Evolutionary conservation across 345 rosid species (phyloP), one percentile per base, ranked within the genome.

Genomic region (Orychophragmus violaceus): DNA sequence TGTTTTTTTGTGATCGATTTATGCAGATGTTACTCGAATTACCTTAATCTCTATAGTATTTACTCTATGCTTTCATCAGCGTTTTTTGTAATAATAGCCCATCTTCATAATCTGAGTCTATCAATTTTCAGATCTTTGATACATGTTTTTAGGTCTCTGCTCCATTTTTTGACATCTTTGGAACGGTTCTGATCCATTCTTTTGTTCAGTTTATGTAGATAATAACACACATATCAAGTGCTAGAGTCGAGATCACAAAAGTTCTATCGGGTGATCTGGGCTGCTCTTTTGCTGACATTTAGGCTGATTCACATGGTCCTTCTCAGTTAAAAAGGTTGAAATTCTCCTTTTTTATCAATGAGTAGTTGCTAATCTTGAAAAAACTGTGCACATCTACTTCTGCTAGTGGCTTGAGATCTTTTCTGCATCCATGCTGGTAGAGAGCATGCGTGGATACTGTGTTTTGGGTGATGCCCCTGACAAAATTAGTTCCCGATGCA

Each of bases 381-480:
- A 6, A 29, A 6, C 25, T 71, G 69, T 33, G 65, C 17, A 59
- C 39, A 59, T 69, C 33, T 54, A 45, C 42, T 19, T 51, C 42
- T 19, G 53, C 80, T 74, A 53, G 79, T 59, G 46, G 74, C 77
- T 76, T 50, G 85, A 80, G 90, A 81, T 42, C 75, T 63, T 46
- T 76, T 62, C 80, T 84, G 96, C 78, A 89, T 84, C 96, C 91
- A 90, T 95, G 96, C 99, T 95, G 90, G 95, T 81, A 77, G 93
- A 91, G 91, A 95, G 96, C 90, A 95, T 91, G 95, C 90, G 88
- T 83, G 97, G 91, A 85, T 82, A 84, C 85, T 83, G 95, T 91
- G 84, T 70, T 82, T 84, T 79, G 96, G 97, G 97, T 95, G 82
- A 95, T 95, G 99, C 97, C 96, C 97, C 97, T 80, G 95, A 85